Evolutionary conservation across 2,329 filamentous ascomycete genomes (phyloP), one percentile per base, ranked within the genome.

Genomic region (Pseudopyrenochaeta lycopersici): DNA sequence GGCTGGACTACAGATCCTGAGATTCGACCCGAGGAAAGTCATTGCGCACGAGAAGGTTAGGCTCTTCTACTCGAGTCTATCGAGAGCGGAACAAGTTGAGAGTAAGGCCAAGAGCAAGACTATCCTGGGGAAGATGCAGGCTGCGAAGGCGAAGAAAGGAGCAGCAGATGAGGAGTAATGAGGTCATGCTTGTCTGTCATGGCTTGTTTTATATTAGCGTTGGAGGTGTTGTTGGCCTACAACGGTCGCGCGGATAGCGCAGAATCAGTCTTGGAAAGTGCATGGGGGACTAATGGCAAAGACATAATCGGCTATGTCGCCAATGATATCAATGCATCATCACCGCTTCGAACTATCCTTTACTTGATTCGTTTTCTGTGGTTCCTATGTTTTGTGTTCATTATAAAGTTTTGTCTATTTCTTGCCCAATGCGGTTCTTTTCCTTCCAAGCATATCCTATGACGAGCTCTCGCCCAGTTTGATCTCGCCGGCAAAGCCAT

Each of bases 31-130:
- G 62, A 84, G 80, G 56, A 98, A 96, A 77, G 94, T 99, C 21
- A 93, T 97, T 88, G 95, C 96, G 2, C 95, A 99, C 71, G 88
- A 91, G 1, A 88, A 88, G 65, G 95, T 99, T 15, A 83, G 91
- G 5, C 83, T 83, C 1, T 99, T 99, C 71, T 99, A 99, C 74
- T 84, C 86, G 58, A 90, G 91, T 66, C 79, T 99, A 31, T 90
- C 90, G 65, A 88, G 87, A 55, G 91, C 89, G 3, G 90, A 91
- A 52, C 63, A 69, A 30, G 63, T 67, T 20, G 71, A 75, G 48
- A 69, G 70, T 38, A 68, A 67, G 18, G 66, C 66, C 15, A 72
- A 73, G 66, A 72, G 69, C 14, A 62, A 53, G 39, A 73, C 66
- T 2, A 64, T 72, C 2, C 44, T 72, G 17, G 69, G 63, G 7